Base-by-base conservation (phyloP, 768 basidiomycete genomes). In the Rhodotorula paludigena region DNA sequence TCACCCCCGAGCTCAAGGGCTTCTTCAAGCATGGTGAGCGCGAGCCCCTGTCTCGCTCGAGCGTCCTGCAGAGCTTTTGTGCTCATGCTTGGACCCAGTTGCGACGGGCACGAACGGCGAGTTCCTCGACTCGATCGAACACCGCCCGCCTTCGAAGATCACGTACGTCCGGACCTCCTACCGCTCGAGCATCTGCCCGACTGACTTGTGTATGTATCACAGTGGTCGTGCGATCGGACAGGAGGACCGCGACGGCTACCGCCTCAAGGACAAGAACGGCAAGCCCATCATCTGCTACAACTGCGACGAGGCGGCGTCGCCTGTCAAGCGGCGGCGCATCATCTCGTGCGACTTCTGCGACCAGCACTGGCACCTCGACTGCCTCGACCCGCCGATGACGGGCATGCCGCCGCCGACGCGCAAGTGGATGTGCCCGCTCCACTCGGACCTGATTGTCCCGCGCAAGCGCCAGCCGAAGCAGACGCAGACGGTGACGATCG, bases 371-470 rank as follows among this genome's bases (percentile, higher is more conserved):
- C 96, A 99, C 76, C 84, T 97, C 63, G 96, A 98, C 77, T 99
- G 96, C 74, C 82, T 98, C 36, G 88, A 90, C 74, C 96, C 94
- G 23, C 96, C 96, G 14, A 80, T 94, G 66, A 81, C 87, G 32
- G 83, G 83, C 47, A 87, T 98, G 84, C 96, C 96, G 6, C 83
- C 88, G 20, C 85, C 87, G 64, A 85, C 85, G 72, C 89, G 87
- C 82, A 96, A 93, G 78, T 99, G 94, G 93, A 96, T 94, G 92
- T 99, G 96, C 78, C 96, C 96, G 14, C 91, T 94, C 75, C 96
- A 99, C 76, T 87, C 86, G n/a, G 92, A 73, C 23, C 59, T 62
- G 20, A 20, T 73, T 20, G 28, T 73, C 3, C 64, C 65, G 45
- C 53, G 67, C 45, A 68, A 65, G 41, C 69, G 69, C 30, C n/a